phyloP scores from a whole-genome alignment of 352 stramenopile genomes.

The Phytophthora agathidicida region DNA sequence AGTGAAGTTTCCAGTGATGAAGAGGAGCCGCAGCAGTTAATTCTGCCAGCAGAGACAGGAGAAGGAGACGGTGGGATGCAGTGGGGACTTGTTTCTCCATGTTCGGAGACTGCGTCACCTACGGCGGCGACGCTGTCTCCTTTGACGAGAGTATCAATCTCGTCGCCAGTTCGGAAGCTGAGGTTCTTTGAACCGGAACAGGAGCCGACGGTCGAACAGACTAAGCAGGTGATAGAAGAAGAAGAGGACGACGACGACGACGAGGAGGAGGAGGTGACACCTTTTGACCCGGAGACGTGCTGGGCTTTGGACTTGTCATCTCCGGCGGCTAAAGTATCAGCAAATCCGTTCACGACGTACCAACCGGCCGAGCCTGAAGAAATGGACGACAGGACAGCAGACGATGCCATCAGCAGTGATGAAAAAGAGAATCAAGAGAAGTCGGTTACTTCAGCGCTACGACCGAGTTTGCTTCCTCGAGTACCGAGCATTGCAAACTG shows the following conservation, averaged over 20 bases:
- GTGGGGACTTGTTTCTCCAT: constrained; percentile 65
- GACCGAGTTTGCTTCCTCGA: constrained; percentile 24
- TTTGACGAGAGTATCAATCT: constrained; percentile 25
- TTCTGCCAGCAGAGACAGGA: constrained; percentile 1
- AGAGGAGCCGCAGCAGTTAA: constrained; percentile 5
- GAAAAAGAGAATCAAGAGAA: constrained; percentile 12
- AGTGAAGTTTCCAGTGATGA: constrained; percentile 21
- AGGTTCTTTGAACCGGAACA: constrained; percentile 32
- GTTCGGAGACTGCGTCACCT: constrained; percentile 36
- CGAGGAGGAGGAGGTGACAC: constrained; percentile 16
- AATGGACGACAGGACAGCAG: neutral
- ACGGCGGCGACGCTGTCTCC: constrained; percentile 15
- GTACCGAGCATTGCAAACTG: constrained; percentile 25
- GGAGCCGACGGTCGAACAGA: constrained; percentile 11
- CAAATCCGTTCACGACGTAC: constrained; percentile 24
- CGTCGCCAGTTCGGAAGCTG: constrained; percentile 17
- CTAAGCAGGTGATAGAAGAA: constrained; percentile 19
- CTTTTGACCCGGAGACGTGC: constrained; percentile 21
- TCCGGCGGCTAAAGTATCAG: neutral
- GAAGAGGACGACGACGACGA: constrained; percentile 10
- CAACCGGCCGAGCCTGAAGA: constrained; percentile 4
- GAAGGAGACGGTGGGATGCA: constrained; percentile 13
- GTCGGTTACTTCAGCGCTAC: neutral
- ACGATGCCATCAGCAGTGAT: constrained; percentile 17
- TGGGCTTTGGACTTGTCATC: constrained; percentile 26